Conservation (phyloP, 1,284 basidiomycete species). For the Malassezia arunalokei region DNA sequence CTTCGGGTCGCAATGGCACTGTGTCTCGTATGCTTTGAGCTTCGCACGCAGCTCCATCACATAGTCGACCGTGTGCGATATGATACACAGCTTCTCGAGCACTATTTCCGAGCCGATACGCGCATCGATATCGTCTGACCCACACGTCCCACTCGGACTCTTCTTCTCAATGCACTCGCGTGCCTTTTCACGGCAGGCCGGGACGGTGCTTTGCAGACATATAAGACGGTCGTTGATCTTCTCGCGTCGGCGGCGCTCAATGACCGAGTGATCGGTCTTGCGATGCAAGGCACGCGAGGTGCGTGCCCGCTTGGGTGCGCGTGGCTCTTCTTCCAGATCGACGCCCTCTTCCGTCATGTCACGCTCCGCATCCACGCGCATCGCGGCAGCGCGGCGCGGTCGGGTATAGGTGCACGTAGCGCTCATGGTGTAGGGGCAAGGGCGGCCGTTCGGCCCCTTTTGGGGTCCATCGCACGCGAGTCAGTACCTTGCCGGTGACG, state of each 20-base stretch:
- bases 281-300: constrained; percentile 31
- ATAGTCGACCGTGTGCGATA: constrained; percentile 32
- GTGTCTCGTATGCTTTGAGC: constrained; percentile 13
- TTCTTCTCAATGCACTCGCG: constrained; percentile 20
- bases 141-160: constrained; percentile 3
- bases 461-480: neutral
- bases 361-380: neutral
- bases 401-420: neutral
- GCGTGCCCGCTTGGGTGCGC: constrained; percentile 12
- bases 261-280: constrained; percentile 44
- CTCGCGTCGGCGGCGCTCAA: constrained; percentile 39
- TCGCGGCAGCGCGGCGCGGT: neutral
- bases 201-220: constrained; percentile 30
- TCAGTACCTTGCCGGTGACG: constrained; percentile 1
- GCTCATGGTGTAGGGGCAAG: too few relatives aligned
- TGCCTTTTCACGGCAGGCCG: constrained; percentile 39
- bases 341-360: too few relatives aligned
- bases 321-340: neutral
- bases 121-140: constrained; percentile 17
- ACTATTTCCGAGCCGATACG: constrained; percentile 27
- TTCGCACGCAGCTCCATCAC: constrained; percentile 11
- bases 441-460: too few relatives aligned
- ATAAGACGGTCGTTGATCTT: constrained; percentile 46
- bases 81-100: constrained; percentile 44
- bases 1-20: constrained; percentile 11